Conservation (phyloP, 768 basidiomycete genomes). For the Podaxis sp. region DNA sequence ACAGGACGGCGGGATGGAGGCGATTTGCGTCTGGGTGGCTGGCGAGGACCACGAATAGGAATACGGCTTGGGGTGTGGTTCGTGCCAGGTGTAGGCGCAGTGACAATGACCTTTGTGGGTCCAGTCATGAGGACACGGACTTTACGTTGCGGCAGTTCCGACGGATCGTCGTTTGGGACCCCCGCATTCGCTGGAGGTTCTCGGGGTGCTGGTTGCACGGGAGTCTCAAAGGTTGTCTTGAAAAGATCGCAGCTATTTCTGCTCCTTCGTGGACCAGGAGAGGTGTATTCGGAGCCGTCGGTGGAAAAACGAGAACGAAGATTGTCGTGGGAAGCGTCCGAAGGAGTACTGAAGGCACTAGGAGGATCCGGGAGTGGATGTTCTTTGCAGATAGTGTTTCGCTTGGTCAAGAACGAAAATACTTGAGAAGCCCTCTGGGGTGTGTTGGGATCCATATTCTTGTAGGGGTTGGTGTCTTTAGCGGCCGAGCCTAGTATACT, state of each 20-base stretch:
- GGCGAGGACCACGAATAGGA: constrained; percentile 37
- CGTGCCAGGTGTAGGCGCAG: constrained; percentile 45
- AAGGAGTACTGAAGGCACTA: constrained; percentile 38
- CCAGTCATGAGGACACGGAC: constrained; percentile 41
- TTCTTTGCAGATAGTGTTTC: constrained; percentile 32
- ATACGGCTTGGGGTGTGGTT: constrained; percentile 31
- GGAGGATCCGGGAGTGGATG: constrained; percentile 34
- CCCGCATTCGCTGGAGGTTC: constrained; percentile 4
- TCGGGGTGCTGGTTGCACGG: not conserved
- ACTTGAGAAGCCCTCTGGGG: constrained; percentile 72
- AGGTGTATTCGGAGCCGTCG: not conserved
- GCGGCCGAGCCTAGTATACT: constrained; percentile 16
- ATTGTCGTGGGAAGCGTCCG: constrained; percentile 17
- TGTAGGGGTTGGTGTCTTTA: constrained; percentile 13
- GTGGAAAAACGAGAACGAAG: constrained; percentile 17
- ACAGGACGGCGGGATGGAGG: constrained; percentile 20
- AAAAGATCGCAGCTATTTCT: not conserved
- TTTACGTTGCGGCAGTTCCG: constrained; percentile 19
- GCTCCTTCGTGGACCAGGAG: not conserved
- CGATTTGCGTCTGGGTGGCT: constrained; percentile 27
- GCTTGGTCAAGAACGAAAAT: constrained; percentile 64
- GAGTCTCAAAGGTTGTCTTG: not conserved
- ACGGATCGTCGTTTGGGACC: constrained; percentile 12
- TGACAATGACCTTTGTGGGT: constrained; percentile 49
- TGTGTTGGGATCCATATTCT: constrained; percentile 36